A percentile compares a stretch with the other conserved stretches of the same genome.
Evolutionary conservation across 192 early-diverging fungal species (phyloP).

Genomic region (Entomortierella parvispora): DNA sequence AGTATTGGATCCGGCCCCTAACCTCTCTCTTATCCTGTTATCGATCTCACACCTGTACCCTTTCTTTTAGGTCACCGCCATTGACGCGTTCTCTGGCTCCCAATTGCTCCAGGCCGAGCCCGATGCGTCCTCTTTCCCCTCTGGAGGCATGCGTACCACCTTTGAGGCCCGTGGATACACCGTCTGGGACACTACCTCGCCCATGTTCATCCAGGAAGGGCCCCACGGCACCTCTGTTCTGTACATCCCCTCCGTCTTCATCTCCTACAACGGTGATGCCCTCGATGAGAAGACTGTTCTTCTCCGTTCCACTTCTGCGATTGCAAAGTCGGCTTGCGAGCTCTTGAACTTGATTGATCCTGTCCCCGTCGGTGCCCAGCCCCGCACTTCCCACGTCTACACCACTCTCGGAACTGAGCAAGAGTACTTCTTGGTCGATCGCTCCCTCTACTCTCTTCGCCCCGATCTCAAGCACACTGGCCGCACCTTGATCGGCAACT

Average conservation of each 20-base stretch:
- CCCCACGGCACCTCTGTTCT: conserved; percentile 93
- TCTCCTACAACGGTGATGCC: conserved; percentile 99
- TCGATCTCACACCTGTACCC: too few species aligned
- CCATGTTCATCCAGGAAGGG: conserved; percentile 95
- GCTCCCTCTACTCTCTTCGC: conserved; percentile 90
- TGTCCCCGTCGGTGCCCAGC: conserved; percentile 61
- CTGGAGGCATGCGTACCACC: conserved; percentile 96
- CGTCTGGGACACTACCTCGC: conserved; percentile 97
- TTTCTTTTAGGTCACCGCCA: conserved; percentile 83
- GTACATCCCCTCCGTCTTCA: conserved; percentile 98
- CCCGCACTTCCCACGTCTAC: conserved; percentile 83
- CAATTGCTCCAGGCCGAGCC: conserved; percentile 99
- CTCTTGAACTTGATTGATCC: conserved; percentile 84
- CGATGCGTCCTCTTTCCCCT: conserved; percentile 99
- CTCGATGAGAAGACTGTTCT: conserved; percentile 99
- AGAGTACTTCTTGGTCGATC: conserved; percentile 99
- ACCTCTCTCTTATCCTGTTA: too few species aligned
- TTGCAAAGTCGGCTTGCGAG: conserved; percentile 84
- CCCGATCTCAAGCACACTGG: conserved; percentile 98
- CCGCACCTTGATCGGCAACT: conserved; percentile 90
- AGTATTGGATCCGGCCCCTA: too few species aligned
- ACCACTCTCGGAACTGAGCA: conserved; percentile 98
- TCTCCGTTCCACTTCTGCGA: conserved; percentile 88
- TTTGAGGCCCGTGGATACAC: conserved; percentile 99
- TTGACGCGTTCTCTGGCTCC: conserved; percentile 96